Percentiles rank a stretch among this genome's conserved stretches.
phyloP scores from a whole-genome alignment of 164 flowering plant species.

The Litsea cubeba region DNA sequence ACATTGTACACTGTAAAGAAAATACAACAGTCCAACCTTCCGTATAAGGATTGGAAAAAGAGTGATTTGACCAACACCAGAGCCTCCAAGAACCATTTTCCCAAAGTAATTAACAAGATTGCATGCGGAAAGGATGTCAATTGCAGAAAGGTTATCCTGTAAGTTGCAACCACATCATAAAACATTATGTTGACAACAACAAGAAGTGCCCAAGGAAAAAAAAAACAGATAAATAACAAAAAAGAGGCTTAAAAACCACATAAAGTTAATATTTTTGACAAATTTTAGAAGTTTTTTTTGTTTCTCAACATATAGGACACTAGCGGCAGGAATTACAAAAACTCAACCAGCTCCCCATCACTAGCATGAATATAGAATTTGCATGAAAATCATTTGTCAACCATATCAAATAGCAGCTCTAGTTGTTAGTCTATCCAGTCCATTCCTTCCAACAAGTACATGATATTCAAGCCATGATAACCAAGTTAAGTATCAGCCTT shows the following conservation, averaged over 20 bases:
- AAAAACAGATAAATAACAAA: background rate
- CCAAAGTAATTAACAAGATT: constrained; percentile 99
- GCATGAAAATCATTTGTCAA: background rate
- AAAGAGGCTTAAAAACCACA: background rate
- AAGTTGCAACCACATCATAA: constrained; percentile 5
- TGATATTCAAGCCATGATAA: background rate
- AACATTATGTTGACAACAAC: constrained; percentile 5
- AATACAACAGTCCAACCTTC: constrained; percentile 53
- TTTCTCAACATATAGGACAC: background rate
- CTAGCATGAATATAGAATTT: too few species aligned
- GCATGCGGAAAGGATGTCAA: constrained; percentile 96
- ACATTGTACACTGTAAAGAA: background rate
- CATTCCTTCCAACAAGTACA: background rate
- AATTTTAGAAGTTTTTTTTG: background rate
- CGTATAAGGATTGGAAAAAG: constrained; percentile 79
- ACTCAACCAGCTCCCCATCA: background rate
- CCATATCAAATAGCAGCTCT: background rate
- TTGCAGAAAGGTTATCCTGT: constrained; percentile 97
- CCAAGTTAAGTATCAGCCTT: too few species aligned
- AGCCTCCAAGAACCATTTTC: constrained; percentile 94
- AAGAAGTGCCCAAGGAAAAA: background rate
- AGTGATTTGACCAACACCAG: constrained; percentile 98
- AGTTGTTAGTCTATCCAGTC: background rate
- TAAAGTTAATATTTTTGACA: background rate
- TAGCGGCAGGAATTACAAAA: background rate